Evolutionary conservation across 1,284 basidiomycete genomes (phyloP).

Genomic region (Sporisorium graminicola): DNA sequence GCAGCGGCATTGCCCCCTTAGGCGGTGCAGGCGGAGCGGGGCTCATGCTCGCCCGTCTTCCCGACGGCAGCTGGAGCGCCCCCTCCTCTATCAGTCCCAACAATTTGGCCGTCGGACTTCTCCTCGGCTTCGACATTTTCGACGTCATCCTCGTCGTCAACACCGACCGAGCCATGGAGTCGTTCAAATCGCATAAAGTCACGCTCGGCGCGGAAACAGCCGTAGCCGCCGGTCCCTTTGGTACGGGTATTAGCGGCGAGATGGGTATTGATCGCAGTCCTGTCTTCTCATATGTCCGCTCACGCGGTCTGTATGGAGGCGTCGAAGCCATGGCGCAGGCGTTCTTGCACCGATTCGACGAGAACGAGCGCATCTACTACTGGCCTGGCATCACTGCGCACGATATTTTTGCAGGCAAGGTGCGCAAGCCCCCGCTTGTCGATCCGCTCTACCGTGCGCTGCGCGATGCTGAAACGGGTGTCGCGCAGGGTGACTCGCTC

Average conservation of each 20-base stretch:
- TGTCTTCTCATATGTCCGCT: constrained; percentile 68
- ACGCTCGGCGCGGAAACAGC: constrained; percentile 73
- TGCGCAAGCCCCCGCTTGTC: constrained; percentile 71
- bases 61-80: constrained; percentile 72
- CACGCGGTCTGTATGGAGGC: constrained; percentile 67
- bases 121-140: constrained; percentile 65
- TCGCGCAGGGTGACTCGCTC: constrained; percentile 71
- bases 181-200: constrained; percentile 73
- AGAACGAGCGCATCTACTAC: constrained; percentile 67
- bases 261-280: constrained; percentile 69
- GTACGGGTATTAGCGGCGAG: constrained; percentile 72
- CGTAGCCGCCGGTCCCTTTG: constrained; percentile 73
- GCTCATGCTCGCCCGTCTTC: constrained; percentile 59
- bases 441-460: constrained; percentile 71
- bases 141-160: constrained; percentile 71
- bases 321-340: constrained; percentile 66
- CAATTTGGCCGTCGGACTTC: constrained; percentile 70
- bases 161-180: constrained; percentile 72
- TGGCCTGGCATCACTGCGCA: constrained; percentile 64
- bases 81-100: constrained; percentile 73
- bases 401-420: constrained; percentile 64
- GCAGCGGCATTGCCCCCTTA: constrained; percentile 73
- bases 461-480: constrained; percentile 73
- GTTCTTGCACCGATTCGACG: constrained; percentile 63
- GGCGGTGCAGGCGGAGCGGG: constrained; percentile 74